Base-by-base conservation (phyloP, 2,329 filamentous ascomycete species). In the Macroventuria anomochaeta region DNA sequence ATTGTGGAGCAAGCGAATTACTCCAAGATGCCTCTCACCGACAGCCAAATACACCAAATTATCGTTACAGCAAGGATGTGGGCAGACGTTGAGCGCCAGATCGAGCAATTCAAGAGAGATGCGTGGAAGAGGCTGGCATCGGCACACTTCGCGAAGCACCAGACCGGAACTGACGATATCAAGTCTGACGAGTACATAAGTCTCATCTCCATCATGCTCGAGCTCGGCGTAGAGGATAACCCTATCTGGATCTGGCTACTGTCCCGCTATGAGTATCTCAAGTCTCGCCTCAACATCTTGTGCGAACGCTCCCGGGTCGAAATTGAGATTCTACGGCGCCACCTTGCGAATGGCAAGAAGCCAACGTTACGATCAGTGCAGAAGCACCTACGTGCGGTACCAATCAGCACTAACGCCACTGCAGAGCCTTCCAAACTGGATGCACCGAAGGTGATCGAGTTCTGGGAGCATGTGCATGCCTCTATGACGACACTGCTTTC, bases 231-330 rank as follows among this genome's bases (percentile, higher is more conserved):
- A 2, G 89, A 96, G 8, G 92, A 97, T 55, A 99, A 96, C 65
- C 95, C 95, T 1, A 96, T 99, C 58, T 96, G 91, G 90, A 84
- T 96, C 10, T 99, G 95, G 93, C 85, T 99, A 21, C 80, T 93
- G 49, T 96, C 91, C 68, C 87, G 91, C 38, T 96, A 93, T 69
- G 91, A 96, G 60, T 88, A 93, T 68, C 81, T 99, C 50, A 97
- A 95, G 75, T 87, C 87, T 60, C 96, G 90, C 71, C 93, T 97
- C 46, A 85, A 86, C 34, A 81, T 84, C 0, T 89, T 88, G 12
- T 91, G 91, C 46, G 92, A 97, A 59, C 86, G 92, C n/a, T 88
- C 89, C 46, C 90, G 89, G 71, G 86, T 96, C 15, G 93, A 99
- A 74, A 92, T 97, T 61, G 95, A 99, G 73, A 89, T 97, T 20